Conservation (phyloP, 2,329 filamentous ascomycete species). For the Neopestalotiopsis sp. region DNA sequence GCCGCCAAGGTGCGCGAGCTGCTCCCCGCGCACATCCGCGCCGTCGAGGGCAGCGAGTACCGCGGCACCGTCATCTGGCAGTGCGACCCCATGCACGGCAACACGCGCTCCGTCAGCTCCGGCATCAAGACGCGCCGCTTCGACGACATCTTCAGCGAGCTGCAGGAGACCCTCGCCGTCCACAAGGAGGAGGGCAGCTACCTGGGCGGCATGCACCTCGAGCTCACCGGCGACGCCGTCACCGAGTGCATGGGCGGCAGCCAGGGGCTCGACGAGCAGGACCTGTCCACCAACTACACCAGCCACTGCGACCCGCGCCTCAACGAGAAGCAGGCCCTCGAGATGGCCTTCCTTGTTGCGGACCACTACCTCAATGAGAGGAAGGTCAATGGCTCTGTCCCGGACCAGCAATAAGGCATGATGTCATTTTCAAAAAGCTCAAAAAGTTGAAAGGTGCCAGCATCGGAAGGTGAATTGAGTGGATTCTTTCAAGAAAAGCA, state of each 20-base stretch:
- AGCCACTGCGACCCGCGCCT: slow-evolving; percentile 94
- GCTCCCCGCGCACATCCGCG: slow-evolving; percentile 84
- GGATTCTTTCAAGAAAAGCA: neutral
- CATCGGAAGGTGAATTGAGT: neutral
- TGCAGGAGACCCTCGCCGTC: slow-evolving; percentile 81
- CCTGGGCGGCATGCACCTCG: slow-evolving; percentile 91
- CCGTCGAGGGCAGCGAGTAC: slow-evolving; percentile 81
- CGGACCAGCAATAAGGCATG: neutral
- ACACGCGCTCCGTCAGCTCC: slow-evolving; percentile 69
- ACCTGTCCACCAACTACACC: slow-evolving; percentile 89
- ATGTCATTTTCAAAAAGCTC: neutral
- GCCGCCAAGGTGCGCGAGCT: slow-evolving; percentile 76
- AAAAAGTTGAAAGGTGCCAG: neutral
- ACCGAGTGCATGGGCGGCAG: slow-evolving; percentile 95
- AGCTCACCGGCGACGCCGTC: slow-evolving; percentile 93
- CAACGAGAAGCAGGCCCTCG: slow-evolving; percentile 97
- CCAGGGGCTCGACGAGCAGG: slow-evolving; percentile 84
- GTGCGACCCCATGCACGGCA: slow-evolving; percentile 98
- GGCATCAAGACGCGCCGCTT: slow-evolving; percentile 95
- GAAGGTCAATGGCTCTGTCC: slow-evolving; percentile 15
- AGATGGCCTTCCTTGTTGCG: slow-evolving; percentile 91
- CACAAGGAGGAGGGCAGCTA: slow-evolving; percentile 85
- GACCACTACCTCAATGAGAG: slow-evolving; percentile 68
- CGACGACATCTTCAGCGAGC: slow-evolving; percentile 85
- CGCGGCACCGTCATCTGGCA: slow-evolving; percentile 82